Evolutionary conservation across 176 grass and related monocot genomes (phyloP).

Genomic region (Puya raimondii): DNA sequence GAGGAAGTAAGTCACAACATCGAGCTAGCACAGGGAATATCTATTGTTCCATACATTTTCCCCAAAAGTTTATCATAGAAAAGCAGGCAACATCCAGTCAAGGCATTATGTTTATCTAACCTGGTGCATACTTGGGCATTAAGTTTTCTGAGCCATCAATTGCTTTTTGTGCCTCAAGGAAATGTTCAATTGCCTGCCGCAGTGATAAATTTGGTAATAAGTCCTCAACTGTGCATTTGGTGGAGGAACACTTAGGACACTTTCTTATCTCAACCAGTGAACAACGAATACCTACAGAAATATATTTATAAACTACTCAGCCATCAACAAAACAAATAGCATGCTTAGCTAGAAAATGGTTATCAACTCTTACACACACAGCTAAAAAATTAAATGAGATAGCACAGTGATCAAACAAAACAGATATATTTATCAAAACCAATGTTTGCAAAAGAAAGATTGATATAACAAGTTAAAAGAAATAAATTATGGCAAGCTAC

Average conservation of each 20-base stretch:
- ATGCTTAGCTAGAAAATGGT: too few species aligned
- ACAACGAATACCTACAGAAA: slow-evolving; percentile 34
- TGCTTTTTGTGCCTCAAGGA: slow-evolving; percentile 32
- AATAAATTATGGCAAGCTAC: too few species aligned
- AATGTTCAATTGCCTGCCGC: slow-evolving; percentile 42
- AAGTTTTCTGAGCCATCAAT: slow-evolving; percentile 27
- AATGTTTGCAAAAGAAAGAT: too few species aligned
- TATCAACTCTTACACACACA: too few species aligned
- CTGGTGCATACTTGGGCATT: slow-evolving; percentile 33
- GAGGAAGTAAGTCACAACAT: too few species aligned
- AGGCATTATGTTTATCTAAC: slow-evolving; percentile 8
- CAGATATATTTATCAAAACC: too few species aligned
- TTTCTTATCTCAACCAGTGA: slow-evolving; percentile 28
- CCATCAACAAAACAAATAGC: background rate
- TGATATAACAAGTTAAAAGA: too few species aligned
- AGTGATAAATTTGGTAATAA: slow-evolving; percentile 49
- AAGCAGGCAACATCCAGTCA: background rate
- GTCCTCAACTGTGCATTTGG: slow-evolving; percentile 30
- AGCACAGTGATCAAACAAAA: too few species aligned
- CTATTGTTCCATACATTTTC: too few species aligned
- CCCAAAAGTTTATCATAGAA: background rate
- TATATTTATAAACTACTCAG: background rate
- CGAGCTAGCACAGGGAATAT: too few species aligned
- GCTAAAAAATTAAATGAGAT: too few species aligned
- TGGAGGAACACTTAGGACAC: slow-evolving; percentile 41